Evolutionary conservation across 2,329 filamentous ascomycete genomes (phyloP), one percentile per base, ranked within the genome.

Genomic region (Ambrosiella cleistominuta): DNA sequence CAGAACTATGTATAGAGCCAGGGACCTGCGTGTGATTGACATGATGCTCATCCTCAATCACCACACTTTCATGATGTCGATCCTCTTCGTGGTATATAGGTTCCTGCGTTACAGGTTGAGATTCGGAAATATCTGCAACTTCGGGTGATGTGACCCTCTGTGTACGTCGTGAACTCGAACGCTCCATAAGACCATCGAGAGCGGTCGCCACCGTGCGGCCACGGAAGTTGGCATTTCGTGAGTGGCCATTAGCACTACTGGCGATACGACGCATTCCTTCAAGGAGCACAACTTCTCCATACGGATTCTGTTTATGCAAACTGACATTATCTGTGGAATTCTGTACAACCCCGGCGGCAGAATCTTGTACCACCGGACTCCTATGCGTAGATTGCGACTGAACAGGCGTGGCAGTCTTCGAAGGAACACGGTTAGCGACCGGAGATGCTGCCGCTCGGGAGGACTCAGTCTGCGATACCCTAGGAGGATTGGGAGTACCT

Each of bases 301-400:
- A 60, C 8, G 54, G 54, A 27, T 54, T 57, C 27, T 51, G 58
- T 19, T 60, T 60, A 38, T 60, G 54, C 27, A 38, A 60, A 17
- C 40, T 40, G 36, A 38, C 40, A 49, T 35, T 12, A n/a, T 60
- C 58, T 4, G 36, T 19, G 1, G 50, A 42, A 15, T 58, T 60
- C n/a, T 60, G 55, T 17, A 50, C n/a, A 12, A 27, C 47, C 1
- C 7, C 47, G 27, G 57, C 50, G n/a, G 37, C 49, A 8, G 54
- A 37, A 15, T 45, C 44, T 37, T 60, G 58, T 9, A 42, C 35
- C 17, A 60, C 35, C n/a, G 58, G 58, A 37, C 54, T 57, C 37
- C 15, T 53, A 37, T 57, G 38, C 2, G 38, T 36, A 15, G 49
- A 45, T 44, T 57, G 55, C 5, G 13, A 17, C 36, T 60, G 58